These are phyloP conservation scores for Microsporum audouinii DNA, from an alignment of 2,329 filamentous ascomycete species.

Conservation along the genomic window DNA sequence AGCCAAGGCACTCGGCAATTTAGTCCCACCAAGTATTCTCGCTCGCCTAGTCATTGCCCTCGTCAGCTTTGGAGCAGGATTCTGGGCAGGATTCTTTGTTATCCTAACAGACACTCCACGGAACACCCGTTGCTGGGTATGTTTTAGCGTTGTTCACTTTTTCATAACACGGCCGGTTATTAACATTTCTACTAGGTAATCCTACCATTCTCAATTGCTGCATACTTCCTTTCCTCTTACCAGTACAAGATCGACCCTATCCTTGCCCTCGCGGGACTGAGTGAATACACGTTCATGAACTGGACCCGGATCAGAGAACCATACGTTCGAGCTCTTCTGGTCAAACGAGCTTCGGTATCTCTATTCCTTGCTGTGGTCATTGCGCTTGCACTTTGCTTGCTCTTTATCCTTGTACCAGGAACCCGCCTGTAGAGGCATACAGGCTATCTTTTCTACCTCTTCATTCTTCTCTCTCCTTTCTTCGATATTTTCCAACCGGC, in stretches of 20 bases:
- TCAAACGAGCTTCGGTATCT: constrained; percentile 72
- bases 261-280: constrained; percentile 76
- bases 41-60: constrained; percentile 76
- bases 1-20: constrained; percentile 88
- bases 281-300: constrained; percentile 92
- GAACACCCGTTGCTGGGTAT: constrained; percentile 70
- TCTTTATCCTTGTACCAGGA: constrained; percentile 93
- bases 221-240: constrained; percentile 81
- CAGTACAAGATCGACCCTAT: constrained; percentile 93
- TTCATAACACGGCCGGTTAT: constrained; percentile 3
- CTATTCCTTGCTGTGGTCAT: constrained; percentile 62
- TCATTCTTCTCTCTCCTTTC: neutral
- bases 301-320: constrained; percentile 82
- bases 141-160: constrained; percentile 24
- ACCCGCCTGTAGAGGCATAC: constrained; percentile 34
- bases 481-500: neutral
- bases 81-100: constrained; percentile 88
- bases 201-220: constrained; percentile 79
- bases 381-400: constrained; percentile 67
- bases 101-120: constrained; percentile 78
- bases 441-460: neutral
- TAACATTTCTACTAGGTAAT: constrained; percentile 47
- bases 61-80: constrained; percentile 74
- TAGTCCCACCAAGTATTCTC: constrained; percentile 83
- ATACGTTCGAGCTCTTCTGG: constrained; percentile 75